These are phyloP conservation scores for Aspergillus taichungensis DNA, from an alignment of 495 filamentous ascomycete genomes.

Conservation along the genomic window DNA sequence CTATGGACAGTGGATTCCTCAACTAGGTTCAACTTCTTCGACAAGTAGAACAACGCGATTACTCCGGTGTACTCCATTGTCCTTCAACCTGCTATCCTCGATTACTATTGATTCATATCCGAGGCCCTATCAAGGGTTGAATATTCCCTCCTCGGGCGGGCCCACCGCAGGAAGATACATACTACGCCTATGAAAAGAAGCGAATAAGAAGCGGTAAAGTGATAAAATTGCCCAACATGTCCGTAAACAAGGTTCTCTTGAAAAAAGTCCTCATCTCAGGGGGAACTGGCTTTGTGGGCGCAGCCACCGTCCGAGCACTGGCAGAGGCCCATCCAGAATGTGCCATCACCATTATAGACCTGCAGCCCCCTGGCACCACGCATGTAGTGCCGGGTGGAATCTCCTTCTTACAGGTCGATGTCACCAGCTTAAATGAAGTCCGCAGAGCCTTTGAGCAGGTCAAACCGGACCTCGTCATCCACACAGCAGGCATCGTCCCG, in stretches of 20 bases:
- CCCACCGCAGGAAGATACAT: too few relatives aligned
- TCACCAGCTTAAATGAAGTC: constrained; percentile 24
- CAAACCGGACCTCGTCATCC: constrained; percentile 36
- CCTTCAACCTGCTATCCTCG: too few relatives aligned
- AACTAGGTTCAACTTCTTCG: too few relatives aligned
- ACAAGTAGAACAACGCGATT: too few relatives aligned
- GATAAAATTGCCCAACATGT: constrained; percentile 1
- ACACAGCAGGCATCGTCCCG: constrained; percentile 39
- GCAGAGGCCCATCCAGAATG: constrained; percentile 35
- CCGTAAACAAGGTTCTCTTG: constrained; percentile 7
- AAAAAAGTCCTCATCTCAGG: constrained; percentile 44
- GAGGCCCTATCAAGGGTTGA: too few relatives aligned
- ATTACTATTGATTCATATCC: too few relatives aligned
- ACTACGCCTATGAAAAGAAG: too few relatives aligned
- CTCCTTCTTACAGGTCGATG: constrained; percentile 29
- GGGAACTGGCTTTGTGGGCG: constrained; percentile 44
- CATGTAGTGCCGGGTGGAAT: constrained; percentile 21
- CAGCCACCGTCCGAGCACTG: constrained; percentile 33
- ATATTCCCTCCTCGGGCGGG: too few relatives aligned
- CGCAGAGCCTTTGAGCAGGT: constrained; percentile 19
- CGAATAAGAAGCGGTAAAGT: background rate
- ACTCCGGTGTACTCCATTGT: too few relatives aligned
- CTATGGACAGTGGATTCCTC: too few relatives aligned
- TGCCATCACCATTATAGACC: constrained; percentile 35
- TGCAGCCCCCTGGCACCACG: constrained; percentile 22